These are phyloP conservation scores for Phalaenopsis equestris DNA, from an alignment of 106 monocot genomes.

Conservation along the genomic window DNA sequence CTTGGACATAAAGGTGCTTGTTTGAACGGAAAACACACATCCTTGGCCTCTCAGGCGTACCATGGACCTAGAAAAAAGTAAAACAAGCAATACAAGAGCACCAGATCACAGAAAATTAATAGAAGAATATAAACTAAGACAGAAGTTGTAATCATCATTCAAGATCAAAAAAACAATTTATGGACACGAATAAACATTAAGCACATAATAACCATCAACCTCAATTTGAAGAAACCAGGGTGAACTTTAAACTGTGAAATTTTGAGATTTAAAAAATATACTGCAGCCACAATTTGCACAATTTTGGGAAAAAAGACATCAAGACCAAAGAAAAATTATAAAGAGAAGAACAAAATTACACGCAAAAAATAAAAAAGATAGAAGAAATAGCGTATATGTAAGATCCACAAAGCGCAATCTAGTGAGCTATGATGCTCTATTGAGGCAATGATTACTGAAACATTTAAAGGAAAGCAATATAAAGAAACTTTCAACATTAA, in stretches of 20 bases:
- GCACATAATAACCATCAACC: not conserved
- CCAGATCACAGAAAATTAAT: not conserved
- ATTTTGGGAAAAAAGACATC: not conserved
- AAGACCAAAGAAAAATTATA: not conserved
- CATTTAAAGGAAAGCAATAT: not conserved
- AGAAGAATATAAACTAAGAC: not conserved
- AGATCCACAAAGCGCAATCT: not conserved
- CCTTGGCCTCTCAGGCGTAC: slow-evolving; percentile 92
- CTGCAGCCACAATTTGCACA: not conserved
- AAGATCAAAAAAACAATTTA: not conserved
- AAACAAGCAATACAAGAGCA: not conserved
- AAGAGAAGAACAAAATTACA: not conserved
- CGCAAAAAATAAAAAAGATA: not conserved
- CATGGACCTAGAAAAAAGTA: slow-evolving; percentile 53
- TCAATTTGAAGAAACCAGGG: not conserved
- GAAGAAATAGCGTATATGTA: not conserved
- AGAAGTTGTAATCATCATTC: not conserved
- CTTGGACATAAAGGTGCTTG: slow-evolving; percentile 90
- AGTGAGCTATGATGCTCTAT: not conserved
- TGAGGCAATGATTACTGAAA: not conserved
- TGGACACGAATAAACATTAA: not conserved
- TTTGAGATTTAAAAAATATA: not conserved
- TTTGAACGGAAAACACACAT: slow-evolving; percentile 82
- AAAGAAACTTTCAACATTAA: not conserved
- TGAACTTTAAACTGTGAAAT: not conserved